Conservation (phyloP, 2,329 filamentous ascomycete species). For the Penicillium paneum region DNA sequence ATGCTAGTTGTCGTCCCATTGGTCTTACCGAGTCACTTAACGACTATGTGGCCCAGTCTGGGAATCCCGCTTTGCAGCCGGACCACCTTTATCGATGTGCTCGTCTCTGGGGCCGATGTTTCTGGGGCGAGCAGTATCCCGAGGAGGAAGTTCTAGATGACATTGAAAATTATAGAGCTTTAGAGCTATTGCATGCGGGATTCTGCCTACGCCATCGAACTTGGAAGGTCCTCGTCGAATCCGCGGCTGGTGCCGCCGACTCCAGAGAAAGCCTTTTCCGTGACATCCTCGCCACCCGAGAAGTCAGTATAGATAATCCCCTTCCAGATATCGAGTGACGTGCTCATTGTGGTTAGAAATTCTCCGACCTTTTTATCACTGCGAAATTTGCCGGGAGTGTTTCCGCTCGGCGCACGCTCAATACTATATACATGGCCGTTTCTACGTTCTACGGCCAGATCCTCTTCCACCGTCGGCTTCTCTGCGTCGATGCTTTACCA, state of each 20-base stretch:
- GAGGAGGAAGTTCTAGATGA: constrained; percentile 39
- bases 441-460: constrained; percentile 35
- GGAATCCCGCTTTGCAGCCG: constrained; percentile 32
- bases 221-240: constrained; percentile 28
- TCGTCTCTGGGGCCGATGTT: constrained; percentile 36
- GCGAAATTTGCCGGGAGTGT: constrained; percentile 30
- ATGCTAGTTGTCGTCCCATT: constrained; percentile 28
- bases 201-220: constrained; percentile 30
- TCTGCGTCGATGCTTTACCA: constrained; percentile 22
- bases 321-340: neutral
- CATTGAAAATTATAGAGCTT: constrained; percentile 37
- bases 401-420: constrained; percentile 33
- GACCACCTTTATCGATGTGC: constrained; percentile 35
- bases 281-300: constrained; percentile 26
- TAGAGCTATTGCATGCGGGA: constrained; percentile 33
- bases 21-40: constrained; percentile 32
- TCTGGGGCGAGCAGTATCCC: constrained; percentile 38
- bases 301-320: constrained; percentile 17
- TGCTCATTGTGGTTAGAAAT: constrained; percentile 26
- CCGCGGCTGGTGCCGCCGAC: constrained; percentile 12
- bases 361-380: constrained; percentile 37
- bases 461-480: constrained; percentile 32
- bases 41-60: constrained; percentile 32
- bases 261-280: constrained; percentile 21
- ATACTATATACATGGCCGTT: constrained; percentile 37